phyloP scores from a whole-genome alignment of 768 basidiomycete genomes.

The Leccinum pellstonianum region DNA sequence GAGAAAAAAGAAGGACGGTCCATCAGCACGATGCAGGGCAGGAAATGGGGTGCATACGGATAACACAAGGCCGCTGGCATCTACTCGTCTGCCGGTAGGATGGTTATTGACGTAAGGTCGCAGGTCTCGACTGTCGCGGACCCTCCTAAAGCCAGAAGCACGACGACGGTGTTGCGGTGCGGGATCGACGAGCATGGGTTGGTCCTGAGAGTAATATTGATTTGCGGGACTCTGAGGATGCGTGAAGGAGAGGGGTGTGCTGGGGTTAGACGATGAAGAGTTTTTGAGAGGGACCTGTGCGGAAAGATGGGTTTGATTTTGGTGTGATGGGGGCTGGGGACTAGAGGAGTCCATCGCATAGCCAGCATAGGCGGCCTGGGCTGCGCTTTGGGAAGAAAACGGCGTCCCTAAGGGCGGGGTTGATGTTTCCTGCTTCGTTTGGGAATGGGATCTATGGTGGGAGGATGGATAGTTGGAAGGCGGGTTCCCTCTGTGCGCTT shows the following conservation, averaged over 20 bases:
- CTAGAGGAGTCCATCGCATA: slow-evolving; percentile 68
- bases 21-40: slow-evolving; percentile 12
- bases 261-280: slow-evolving; percentile 60
- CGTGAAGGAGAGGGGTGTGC: slow-evolving; percentile 69
- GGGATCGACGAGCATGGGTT: slow-evolving; percentile 71
- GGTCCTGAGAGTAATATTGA: slow-evolving; percentile 62
- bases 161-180: slow-evolving; percentile 58
- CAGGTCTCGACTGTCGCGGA: slow-evolving; percentile 75
- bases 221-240: slow-evolving; percentile 50
- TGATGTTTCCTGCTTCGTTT: slow-evolving; percentile 50
- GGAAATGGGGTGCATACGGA: slow-evolving; percentile 57
- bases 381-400: slow-evolving; percentile 53
- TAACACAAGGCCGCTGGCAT: slow-evolving; percentile 70
- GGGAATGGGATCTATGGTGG: slow-evolving; percentile 58
- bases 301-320: slow-evolving; percentile 51
- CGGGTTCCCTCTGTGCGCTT: slow-evolving; percentile 41
- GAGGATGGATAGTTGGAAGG: slow-evolving; percentile 49
- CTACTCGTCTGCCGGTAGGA: slow-evolving; percentile 70
- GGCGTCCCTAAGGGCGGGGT: slow-evolving; percentile 50
- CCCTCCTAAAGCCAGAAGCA: slow-evolving; percentile 73
- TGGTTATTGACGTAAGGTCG: slow-evolving; percentile 68
- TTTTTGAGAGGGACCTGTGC: slow-evolving; percentile 48
- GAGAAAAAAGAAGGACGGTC: not conserved
- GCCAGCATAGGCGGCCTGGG: slow-evolving; percentile 43
- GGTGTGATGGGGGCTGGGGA: slow-evolving; percentile 52